Conservation (phyloP, 352 stramenopile species). For the Phytopythium helicoides region DNA sequence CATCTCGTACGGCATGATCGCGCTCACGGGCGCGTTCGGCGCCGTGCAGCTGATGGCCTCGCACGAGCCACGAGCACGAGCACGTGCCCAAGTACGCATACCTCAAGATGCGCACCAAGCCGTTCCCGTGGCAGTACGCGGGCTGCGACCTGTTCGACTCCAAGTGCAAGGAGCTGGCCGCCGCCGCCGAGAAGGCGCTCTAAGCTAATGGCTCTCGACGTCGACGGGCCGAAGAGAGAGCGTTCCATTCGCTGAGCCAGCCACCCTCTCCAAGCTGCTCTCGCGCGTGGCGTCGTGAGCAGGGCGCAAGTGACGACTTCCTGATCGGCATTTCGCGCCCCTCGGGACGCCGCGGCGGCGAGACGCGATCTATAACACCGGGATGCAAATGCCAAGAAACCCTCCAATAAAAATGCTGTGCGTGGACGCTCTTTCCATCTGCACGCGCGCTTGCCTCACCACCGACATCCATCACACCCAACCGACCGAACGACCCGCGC, state of each 20-base stretch:
- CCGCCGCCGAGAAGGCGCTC: slow-evolving; percentile 65
- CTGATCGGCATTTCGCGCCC: background rate
- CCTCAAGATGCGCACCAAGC: slow-evolving; percentile 88
- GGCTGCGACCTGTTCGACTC: slow-evolving; percentile 79
- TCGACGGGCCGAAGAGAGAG: background rate
- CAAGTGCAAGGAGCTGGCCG: slow-evolving; percentile 66
- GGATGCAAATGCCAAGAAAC: no score
- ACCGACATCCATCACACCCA: no score
- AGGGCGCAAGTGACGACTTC: background rate
- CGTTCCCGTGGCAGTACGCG: slow-evolving; percentile 79
- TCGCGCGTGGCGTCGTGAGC: background rate
- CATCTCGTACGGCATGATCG: slow-evolving; percentile 87
- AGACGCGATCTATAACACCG: no score
- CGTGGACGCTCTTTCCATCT: no score
- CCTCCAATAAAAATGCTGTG: no score
- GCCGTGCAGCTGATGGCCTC: slow-evolving; percentile 53
- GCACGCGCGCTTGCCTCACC: no score
- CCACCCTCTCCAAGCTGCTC: background rate
- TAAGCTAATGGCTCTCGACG: slow-evolving; percentile 16
- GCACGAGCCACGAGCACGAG: slow-evolving; percentile 64
- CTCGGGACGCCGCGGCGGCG: no score
- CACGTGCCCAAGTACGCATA: slow-evolving; percentile 67
- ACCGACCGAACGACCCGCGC: no score
- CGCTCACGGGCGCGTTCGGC: slow-evolving; percentile 49
- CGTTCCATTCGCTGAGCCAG: slow-evolving; percentile 1